Evolutionary conservation across 805 yeast species (phyloP), one percentile per base, ranked within the genome.

Genomic region (Babjeviella inositovora): DNA sequence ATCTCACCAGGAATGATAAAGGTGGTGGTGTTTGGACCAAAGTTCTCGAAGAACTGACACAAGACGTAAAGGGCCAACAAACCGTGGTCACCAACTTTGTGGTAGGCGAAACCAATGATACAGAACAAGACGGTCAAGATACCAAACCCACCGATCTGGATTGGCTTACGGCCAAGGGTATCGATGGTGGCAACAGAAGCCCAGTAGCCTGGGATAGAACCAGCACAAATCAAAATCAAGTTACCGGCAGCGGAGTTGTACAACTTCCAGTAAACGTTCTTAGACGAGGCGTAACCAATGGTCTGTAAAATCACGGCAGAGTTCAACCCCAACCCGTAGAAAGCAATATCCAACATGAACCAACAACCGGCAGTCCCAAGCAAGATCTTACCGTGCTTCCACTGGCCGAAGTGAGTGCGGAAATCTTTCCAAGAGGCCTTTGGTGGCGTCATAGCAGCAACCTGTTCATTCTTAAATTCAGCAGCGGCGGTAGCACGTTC

Each of bases 171-270:
- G 39, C 95, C 95, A 36, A 82, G 38, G 18, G 54, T 60, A 52
- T 82, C 95, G 30, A 82, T 46, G 22, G 87, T 72, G 24, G 82
- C 82, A 37, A 74, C 81, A 15, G 87, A 47, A 30, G 62, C 56
- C 94, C 94, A 82, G 56, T 82, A 82, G 44, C 95, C 95, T 39
- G 94, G 94, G 51, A 82, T 68, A 21, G 90, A 66, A 62, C 96
- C 95, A 27, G 96, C 96, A 65, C 93, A 80, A 32, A 82, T 70
- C 47, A 82, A 64, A 54, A 82, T 82, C 61, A 82, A 64, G 55
- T 82, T 82, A 70, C 95, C 95, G 28, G 84, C 93, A 46, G 87
- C 79, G 30, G 75, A 49, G 50, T 82, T 68, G 59, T 71, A 73
- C 32, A 84, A 55, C 21, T 69, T 61, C 27, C 57, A 45, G 61